Conservation (phyloP, 306 rosid genomes). For the Casuarina glauca region DNA sequence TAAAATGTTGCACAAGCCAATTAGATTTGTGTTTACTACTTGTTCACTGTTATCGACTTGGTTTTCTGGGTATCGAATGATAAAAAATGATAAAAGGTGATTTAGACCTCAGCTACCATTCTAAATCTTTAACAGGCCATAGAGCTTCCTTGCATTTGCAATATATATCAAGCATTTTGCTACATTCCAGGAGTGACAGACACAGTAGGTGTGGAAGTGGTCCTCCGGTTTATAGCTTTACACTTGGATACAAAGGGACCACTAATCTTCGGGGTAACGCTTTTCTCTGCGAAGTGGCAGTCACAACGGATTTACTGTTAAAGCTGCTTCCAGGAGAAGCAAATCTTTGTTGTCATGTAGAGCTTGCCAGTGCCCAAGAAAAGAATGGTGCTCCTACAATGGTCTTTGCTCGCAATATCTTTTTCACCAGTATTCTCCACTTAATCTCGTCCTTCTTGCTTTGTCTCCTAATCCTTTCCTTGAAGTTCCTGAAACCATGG, state of each 20-base stretch:
- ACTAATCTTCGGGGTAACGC: neutral
- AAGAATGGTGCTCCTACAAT: conserved; percentile 52
- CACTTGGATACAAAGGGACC: conserved; percentile 19
- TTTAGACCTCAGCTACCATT: too few relatives aligned
- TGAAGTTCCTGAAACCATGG: conserved; percentile 73
- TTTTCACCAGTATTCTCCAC: conserved; percentile 77
- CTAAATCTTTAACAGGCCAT: too few relatives aligned
- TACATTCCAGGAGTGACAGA: neutral
- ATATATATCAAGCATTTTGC: neutral
- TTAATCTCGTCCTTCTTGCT: conserved; percentile 79
- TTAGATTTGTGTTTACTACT: too few relatives aligned
- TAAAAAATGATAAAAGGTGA: too few relatives aligned
- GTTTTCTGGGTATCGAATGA: too few relatives aligned
- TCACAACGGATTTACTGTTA: conserved; percentile 27
- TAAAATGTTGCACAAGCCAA: too few relatives aligned
- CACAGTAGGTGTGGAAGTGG: conserved; percentile 20
- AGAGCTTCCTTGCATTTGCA: too few relatives aligned
- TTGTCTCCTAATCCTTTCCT: conserved; percentile 57
- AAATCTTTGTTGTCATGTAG: conserved; percentile 19
- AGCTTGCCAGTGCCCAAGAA: conserved; percentile 29
- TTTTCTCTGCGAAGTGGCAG: conserved; percentile 19
- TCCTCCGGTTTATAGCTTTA: conserved; percentile 13
- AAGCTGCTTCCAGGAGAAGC: conserved; percentile 16
- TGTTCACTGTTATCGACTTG: too few relatives aligned
- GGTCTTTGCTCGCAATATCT: conserved; percentile 61